phyloP scores from a whole-genome alignment of 306 rosid genomes.

The Acacia confusa region DNA sequence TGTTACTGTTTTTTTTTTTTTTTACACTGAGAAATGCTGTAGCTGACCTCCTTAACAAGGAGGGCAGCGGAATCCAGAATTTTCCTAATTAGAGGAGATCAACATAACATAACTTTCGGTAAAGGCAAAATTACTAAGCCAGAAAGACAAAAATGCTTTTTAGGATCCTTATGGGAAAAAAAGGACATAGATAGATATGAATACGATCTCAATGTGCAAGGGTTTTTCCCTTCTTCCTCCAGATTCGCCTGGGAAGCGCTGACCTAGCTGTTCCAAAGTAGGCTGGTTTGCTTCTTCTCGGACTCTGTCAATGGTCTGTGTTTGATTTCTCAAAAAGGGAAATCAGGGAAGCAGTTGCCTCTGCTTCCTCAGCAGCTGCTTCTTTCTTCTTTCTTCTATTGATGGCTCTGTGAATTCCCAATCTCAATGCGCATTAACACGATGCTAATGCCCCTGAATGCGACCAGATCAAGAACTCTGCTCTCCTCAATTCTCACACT shows the following conservation, averaged over 20 bases:
- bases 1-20: no score
- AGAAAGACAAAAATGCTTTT: no score
- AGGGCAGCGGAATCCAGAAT: no score
- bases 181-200: no score
- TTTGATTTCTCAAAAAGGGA: neutral
- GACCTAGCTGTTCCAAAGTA: neutral
- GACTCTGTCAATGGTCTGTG: neutral
- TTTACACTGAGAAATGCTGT: no score
- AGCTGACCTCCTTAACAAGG: no score
- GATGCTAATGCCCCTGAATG: constrained; percentile 39
- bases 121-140: no score
- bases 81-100: no score
- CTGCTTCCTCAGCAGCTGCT: neutral
- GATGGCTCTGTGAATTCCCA: neutral
- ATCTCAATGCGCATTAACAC: neutral
- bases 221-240: neutral
- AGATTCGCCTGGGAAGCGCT: neutral
- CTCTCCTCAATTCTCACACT: constrained; percentile 21
- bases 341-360: neutral
- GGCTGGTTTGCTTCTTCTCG: no score
- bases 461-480: constrained; percentile 35
- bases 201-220: no score
- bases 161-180: no score
- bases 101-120: no score
- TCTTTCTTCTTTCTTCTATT: neutral